Evolutionary conservation across 78 protist genomes (phyloP), one percentile per base, ranked within the genome.

Genomic region (slime mould (Dictyostelium discoideum)): DNA sequence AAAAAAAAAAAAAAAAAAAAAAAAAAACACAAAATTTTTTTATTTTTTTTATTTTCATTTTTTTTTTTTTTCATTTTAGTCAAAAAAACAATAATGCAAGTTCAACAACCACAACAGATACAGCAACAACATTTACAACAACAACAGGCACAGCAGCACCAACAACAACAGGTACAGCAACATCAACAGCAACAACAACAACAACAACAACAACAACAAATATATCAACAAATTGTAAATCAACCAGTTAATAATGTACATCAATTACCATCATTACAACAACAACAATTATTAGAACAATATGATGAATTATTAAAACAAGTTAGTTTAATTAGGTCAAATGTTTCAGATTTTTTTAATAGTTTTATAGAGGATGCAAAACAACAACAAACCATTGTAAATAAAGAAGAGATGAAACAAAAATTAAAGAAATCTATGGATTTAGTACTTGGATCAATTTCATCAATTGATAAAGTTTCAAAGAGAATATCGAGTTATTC

Each of bases 231-330:
- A 67, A n/a, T 44, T 20, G 14, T 5, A 26, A 22, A 69, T 20
- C 89, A 85, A 67, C 78, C 85, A 80, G 44, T 86, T 18, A 40
- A 81, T 40, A 40, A n/a, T 60, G 22, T 80, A 39, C 86, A 89
- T 40, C 40, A 44, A 78, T 29, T 80, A 42, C 86, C 87, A 24
- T 79, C 87, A 26, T 16, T 44, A 29, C 94, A 80, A 89, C 94
- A 89, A 54, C 72, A 89, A 46, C 42, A 89, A 14, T 29, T 89
- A 18, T 69, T 89, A 26, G 94, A 89, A 37, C 94, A 80, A 81
- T 89, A 81, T 44, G 94, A 89, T 89, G 73, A 67, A 13, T 24
- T 89, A 26, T 24, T 81, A 24, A 50, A 60, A 42, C 94, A 89
- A 78, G 57, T 89, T 46, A 42, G 86, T 32, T 26, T 24, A 7